These are phyloP conservation scores for Plasmodium vinckei DNA, from an alignment of 169 alveolate species.

Conservation along the genomic window DNA sequence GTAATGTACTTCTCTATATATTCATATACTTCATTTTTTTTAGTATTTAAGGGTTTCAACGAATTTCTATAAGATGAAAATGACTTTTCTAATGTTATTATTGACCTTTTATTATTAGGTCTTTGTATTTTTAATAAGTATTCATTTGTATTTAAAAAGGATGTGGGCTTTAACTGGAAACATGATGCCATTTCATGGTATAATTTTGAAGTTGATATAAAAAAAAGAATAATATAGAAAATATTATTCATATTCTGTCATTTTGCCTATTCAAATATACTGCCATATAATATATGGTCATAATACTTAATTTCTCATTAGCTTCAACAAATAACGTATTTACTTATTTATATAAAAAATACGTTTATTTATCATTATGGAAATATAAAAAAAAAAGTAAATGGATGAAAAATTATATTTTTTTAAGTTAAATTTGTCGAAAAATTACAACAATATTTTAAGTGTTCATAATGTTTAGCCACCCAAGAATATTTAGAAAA, in stretches of 20 bases:
- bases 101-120: constrained; percentile 12
- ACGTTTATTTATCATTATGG: too few relatives aligned
- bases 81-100: constrained; percentile 42
- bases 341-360: background rate
- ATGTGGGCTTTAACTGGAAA: constrained; percentile 53
- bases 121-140: constrained; percentile 16
- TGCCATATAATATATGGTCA: constrained; percentile 15
- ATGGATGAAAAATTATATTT: too few relatives aligned
- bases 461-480: too few relatives aligned
- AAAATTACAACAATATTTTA: too few relatives aligned
- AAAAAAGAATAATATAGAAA: constrained; percentile 24
- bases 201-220: constrained; percentile 7
- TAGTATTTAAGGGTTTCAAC: constrained; percentile 22
- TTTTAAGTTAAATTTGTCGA: too few relatives aligned
- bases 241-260: constrained; percentile 72
- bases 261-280: constrained; percentile 29
- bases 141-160: constrained; percentile 24
- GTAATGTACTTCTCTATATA: constrained; percentile 26
- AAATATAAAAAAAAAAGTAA: too few relatives aligned
- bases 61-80: background rate
- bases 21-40: constrained; percentile 47
- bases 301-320: constrained; percentile 18
- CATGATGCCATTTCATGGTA: constrained; percentile 32
- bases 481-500: too few relatives aligned
- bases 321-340: constrained; percentile 4